Evolutionary conservation across 2,329 filamentous ascomycete genomes (phyloP), one percentile per base, ranked within the genome.

Genomic region (Calonectria hongkongensis): DNA sequence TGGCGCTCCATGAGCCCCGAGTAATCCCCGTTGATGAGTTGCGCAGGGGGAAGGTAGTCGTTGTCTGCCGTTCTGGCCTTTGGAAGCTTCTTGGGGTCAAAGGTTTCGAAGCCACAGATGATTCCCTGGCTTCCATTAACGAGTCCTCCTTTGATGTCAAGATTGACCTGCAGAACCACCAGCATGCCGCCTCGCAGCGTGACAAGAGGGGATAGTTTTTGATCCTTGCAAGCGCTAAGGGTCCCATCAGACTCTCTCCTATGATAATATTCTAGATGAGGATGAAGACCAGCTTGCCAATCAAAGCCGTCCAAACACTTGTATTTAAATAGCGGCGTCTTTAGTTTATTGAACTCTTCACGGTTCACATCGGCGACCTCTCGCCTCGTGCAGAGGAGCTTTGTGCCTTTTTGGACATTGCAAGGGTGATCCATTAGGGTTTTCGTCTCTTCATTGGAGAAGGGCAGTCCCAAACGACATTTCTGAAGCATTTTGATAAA

Each of bases 401-500:
- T 47, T 2, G 76, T 75, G 1, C 74, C 78, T 8, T 74, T 71
- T 0, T 81, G 76, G 0, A 85, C 86, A 6, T 85, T 80, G 4
- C 84, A 85, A 0, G 82, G 73, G 66, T 89, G 87, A 27, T 89
- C 82, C 69, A 90, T 84, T 0, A 91, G 82, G 0, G 86, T 80
- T 0, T 84, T 66, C 4, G 81, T 82, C 9, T 90, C 88, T 0
- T 74, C 75, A 0, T 43, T 28, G 0, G 80, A 78, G 0, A 90
- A 81, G 0, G 75, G 72, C 13, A 83, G 73, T 1, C 90, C 89
- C 16, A 88, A 82, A 1, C 90, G 85, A 56, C 88, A 87, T 70
- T 88, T 90, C 43, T 91, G 85, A 2, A 93, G 84, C 60, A 92
- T 87, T 3, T 81, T 81, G 70, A 91, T 88, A 77, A 92, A 92